A percentile compares a stretch with the other conserved stretches of the same genome.
Evolutionary conservation across 1,284 basidiomycete species (phyloP).

Genomic region (Veloboletus limbatus): DNA sequence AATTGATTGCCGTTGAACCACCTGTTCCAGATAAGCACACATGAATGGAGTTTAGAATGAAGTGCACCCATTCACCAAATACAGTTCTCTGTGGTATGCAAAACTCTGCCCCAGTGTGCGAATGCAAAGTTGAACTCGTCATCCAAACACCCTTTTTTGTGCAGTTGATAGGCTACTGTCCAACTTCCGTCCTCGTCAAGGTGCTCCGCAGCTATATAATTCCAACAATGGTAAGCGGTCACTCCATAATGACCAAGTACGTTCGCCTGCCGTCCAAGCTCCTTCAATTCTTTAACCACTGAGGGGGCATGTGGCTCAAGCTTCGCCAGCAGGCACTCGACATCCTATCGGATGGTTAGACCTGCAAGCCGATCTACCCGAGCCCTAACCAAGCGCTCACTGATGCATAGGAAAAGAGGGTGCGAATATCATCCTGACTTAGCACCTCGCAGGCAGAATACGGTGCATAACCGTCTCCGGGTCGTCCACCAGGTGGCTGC

Average conservation of each 20-base stretch:
- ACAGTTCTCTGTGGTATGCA: slow-evolving; percentile 7
- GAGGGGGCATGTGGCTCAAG: slow-evolving; percentile 2
- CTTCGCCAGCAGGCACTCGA: slow-evolving; percentile 2
- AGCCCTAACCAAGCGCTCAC: no score
- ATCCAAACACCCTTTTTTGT: not conserved
- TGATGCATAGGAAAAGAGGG: not conserved
- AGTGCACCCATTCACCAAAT: no score
- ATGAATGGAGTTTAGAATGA: no score
- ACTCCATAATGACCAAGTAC: slow-evolving; percentile 6
- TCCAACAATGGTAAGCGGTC: slow-evolving; percentile 9
- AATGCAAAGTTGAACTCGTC: slow-evolving; percentile 15
- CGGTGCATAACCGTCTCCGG: slow-evolving; percentile 5
- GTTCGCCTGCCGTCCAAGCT: not conserved
- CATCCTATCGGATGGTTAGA: not conserved
- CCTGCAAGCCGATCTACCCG: no score
- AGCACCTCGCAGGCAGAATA: not conserved
- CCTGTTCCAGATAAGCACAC: slow-evolving; percentile 1
- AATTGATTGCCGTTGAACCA: slow-evolving; percentile 12
- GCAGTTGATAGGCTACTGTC: slow-evolving; percentile 6
- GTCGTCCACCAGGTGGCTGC: not conserved
- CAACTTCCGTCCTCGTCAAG: slow-evolving; percentile 4
- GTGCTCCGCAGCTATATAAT: slow-evolving; percentile 12
- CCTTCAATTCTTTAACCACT: not conserved
- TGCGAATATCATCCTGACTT: not conserved
- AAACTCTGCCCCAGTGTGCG: not conserved